Conservation (phyloP, 352 stramenopile genomes). For the Phytophthora europaea region DNA sequence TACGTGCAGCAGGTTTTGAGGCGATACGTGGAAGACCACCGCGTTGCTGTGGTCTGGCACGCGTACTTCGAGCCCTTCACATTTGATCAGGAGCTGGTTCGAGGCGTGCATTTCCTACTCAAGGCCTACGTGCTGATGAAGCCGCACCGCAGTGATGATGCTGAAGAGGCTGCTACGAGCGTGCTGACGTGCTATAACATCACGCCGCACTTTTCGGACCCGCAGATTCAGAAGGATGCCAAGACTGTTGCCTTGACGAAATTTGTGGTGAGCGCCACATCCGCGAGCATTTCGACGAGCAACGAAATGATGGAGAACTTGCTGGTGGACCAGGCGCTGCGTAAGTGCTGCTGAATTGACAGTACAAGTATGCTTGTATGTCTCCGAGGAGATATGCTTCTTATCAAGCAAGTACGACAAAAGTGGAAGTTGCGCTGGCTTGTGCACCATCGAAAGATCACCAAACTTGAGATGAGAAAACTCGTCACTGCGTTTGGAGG, state of each 20-base stretch:
- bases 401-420: no score
- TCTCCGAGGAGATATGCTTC: no score
- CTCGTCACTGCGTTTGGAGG: no score
- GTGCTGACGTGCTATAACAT: constrained; percentile 59
- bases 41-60: constrained; percentile 64
- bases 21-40: constrained; percentile 56
- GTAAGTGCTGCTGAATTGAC: neutral
- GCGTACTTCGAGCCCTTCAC: constrained; percentile 57
- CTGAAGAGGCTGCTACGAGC: neutral
- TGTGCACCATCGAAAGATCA: no score
- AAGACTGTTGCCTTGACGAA: constrained; percentile 46
- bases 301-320: constrained; percentile 61
- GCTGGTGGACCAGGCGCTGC: constrained; percentile 20
- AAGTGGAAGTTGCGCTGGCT: no score
- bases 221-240: constrained; percentile 25
- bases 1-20: constrained; percentile 59
- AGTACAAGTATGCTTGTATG: no score
- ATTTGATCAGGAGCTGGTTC: constrained; percentile 48
- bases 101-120: constrained; percentile 28
- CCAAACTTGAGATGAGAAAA: no score
- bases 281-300: constrained; percentile 45
- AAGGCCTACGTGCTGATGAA: constrained; percentile 29
- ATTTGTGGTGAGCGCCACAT: constrained; percentile 50
- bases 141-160: neutral
- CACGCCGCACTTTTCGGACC: constrained; percentile 49